A percentile compares a stretch with the other conserved stretches of the same genome.
These are phyloP conservation scores for Yamadazyma scolyti DNA, from an alignment of 805 yeast species.

Conservation along the genomic window DNA sequence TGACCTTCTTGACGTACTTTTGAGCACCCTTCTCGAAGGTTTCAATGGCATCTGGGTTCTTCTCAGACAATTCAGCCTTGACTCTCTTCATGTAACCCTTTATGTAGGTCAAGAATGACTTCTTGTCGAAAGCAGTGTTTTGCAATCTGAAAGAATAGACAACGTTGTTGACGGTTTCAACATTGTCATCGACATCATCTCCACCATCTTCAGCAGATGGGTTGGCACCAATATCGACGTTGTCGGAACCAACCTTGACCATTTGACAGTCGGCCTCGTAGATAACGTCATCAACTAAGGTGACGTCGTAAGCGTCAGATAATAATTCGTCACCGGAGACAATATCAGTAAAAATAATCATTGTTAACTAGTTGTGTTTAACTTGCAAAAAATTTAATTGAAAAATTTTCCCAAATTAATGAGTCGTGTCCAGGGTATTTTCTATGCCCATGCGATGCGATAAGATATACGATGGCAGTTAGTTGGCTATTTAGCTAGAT, in stretches of 20 bases:
- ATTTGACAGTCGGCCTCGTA: conserved; percentile 95
- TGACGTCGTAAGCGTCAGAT: conserved; percentile 95
- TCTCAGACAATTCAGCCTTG: conserved; percentile 87
- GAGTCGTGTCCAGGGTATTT: too few species aligned
- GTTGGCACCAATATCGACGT: conserved; percentile 98
- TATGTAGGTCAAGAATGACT: conserved; percentile 93
- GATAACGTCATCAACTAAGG: conserved; percentile 83
- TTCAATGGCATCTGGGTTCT: conserved; percentile 82
- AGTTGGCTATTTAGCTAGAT: background rate
- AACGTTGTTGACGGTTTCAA: conserved; percentile 94
- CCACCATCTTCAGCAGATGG: conserved; percentile 97
- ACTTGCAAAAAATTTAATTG: conserved; percentile 1
- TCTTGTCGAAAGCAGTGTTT: conserved; percentile 95
- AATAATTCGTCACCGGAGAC: conserved; percentile 92
- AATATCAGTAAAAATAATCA: conserved; percentile 60
- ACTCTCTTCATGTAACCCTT: conserved; percentile 98
- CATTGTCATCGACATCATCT: conserved; percentile 78
- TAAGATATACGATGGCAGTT: background rate
- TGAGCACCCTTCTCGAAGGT: conserved; percentile 97
- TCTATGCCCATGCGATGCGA: too few species aligned
- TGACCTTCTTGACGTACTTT: conserved; percentile 92
- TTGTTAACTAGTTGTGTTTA: conserved; percentile 10
- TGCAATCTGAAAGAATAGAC: conserved; percentile 98
- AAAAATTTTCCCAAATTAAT: conserved; percentile 7
- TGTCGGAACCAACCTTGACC: conserved; percentile 87